Base-by-base conservation (phyloP, 1,284 basidiomycete species). In the Rhodotorula sp. region DNA sequence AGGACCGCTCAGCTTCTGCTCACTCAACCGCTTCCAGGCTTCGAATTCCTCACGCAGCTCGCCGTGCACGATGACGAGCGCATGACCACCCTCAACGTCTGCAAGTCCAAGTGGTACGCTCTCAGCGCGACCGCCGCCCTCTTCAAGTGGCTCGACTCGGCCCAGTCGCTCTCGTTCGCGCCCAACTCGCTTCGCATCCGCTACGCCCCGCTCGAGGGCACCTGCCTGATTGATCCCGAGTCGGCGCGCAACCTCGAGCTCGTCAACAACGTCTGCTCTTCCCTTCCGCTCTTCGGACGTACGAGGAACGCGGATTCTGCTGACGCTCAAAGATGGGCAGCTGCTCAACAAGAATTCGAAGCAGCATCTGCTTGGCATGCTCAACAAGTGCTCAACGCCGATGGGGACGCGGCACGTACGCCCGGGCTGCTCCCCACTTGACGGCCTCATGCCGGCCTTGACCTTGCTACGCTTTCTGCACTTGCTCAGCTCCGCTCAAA, bases 141-240 rank as follows among this genome's bases (percentile, higher is more conserved):
- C 17, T 92, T 97, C 84, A 91, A 91, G 80, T 88, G 91, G 77
- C 85, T 89, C 22, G 89, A 92, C 78, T 81, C 81, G 2, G 86
- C 86, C 54, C 81, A 90, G 63, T 90, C 90, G 71, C 86, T 86
- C 0, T 85, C 87, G 22, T 96, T 92, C 79, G 85, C 89, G 1
- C 83, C 87, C 0, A 84, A 83, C 19, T 92, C 91, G 17, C 83
- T 97, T n/a, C 86, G 88, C 41, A 93, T 97, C 71, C 85, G 86
- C 22, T 96, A 91, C 79, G 84, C 87, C 0, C 87, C 91, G 2
- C 88, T 91, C 0, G 90, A 85, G 77, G 86, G 85, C 0, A 94
- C 92, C 0, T 91, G 97, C 89, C 87, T 96, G 85, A 91, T 98
- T 76, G 94, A 97, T 79, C 86, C 88, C 0, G 93, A 94, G 69